Conservation (phyloP, 768 basidiomycete species). For the Gautieria morchelliformis region DNA sequence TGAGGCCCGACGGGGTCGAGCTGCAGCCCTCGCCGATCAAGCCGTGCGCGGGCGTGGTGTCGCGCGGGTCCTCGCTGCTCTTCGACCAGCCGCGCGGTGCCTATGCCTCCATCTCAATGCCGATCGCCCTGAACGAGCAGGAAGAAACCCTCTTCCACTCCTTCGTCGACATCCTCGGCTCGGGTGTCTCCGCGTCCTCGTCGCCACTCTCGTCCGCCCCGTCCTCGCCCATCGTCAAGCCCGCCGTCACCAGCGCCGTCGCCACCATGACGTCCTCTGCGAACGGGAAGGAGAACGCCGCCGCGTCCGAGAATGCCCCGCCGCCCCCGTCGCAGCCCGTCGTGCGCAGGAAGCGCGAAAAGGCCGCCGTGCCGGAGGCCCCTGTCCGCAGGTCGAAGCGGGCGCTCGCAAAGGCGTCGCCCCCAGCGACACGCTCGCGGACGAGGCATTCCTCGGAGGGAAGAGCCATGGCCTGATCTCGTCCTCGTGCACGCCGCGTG, state of each 20-base stretch:
- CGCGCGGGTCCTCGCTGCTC: too few species aligned
- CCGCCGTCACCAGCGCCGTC: background rate
- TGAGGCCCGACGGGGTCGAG: background rate
- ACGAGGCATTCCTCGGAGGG: background rate
- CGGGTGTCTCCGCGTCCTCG: background rate
- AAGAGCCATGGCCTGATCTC: background rate
- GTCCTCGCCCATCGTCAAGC: background rate
- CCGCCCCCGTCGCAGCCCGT: background rate
- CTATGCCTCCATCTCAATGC: background rate
- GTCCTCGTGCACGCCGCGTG: too few species aligned
- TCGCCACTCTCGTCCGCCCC: background rate
- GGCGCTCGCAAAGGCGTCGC: background rate
- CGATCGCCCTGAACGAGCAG: constrained; percentile 15
- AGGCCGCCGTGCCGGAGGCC: background rate
- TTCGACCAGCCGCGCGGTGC: too few species aligned
- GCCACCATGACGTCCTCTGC: background rate
- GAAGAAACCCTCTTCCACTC: constrained; percentile 2
- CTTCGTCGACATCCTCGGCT: background rate
- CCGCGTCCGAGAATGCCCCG: background rate
- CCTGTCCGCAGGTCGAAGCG: constrained; percentile 4
- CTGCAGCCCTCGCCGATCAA: background rate
- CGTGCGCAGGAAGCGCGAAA: background rate
- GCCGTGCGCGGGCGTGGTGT: background rate
- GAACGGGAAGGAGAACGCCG: background rate
- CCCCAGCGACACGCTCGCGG: background rate